Evolutionary conservation across 371 early-diverging fungal genomes (phyloP).

Genomic region (Syncephalastrum contaminatum): DNA sequence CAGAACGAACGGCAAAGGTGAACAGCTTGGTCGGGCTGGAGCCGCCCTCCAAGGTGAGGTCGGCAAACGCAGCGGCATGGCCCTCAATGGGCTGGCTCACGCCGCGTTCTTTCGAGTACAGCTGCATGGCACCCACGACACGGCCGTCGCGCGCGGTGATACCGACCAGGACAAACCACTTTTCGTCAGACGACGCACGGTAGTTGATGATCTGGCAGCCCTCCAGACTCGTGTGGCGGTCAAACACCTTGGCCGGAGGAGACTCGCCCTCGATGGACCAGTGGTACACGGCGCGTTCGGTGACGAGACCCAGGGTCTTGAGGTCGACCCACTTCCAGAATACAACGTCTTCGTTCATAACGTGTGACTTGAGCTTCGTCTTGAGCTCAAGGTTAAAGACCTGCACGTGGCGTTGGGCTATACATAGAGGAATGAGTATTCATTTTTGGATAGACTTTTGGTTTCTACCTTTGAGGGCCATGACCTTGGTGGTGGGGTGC

Average conservation of each 20-base stretch:
- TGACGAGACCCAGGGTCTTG: constrained; percentile 88
- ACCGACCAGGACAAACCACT: constrained; percentile 94
- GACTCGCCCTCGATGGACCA: constrained; percentile 96
- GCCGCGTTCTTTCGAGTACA: constrained; percentile 89
- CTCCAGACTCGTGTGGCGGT: constrained; percentile 78
- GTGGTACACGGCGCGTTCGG: constrained; percentile 87
- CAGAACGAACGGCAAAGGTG: constrained; percentile 87
- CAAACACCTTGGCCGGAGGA: constrained; percentile 89
- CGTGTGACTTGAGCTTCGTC: constrained; percentile 90
- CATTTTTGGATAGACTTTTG: not conserved
- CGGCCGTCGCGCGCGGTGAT: constrained; percentile 91
- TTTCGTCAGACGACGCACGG: constrained; percentile 83
- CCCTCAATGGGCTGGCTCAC: constrained; percentile 96
- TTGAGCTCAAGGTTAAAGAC: constrained; percentile 96
- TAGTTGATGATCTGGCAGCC: constrained; percentile 96
- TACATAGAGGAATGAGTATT: not conserved
- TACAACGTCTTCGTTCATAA: constrained; percentile 91
- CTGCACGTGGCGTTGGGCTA: constrained; percentile 90
- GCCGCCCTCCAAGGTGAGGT: constrained; percentile 78
- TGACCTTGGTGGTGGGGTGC: constrained; percentile 90
- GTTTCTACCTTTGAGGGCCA: constrained; percentile 88
- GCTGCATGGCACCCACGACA: constrained; percentile 94
- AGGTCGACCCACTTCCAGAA: constrained; percentile 96
- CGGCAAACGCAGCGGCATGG: constrained; percentile 95
- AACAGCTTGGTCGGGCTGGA: constrained; percentile 83